Evolutionary conservation across 2,329 filamentous ascomycete genomes (phyloP).

Genomic region (Fusarium abutilonis): DNA sequence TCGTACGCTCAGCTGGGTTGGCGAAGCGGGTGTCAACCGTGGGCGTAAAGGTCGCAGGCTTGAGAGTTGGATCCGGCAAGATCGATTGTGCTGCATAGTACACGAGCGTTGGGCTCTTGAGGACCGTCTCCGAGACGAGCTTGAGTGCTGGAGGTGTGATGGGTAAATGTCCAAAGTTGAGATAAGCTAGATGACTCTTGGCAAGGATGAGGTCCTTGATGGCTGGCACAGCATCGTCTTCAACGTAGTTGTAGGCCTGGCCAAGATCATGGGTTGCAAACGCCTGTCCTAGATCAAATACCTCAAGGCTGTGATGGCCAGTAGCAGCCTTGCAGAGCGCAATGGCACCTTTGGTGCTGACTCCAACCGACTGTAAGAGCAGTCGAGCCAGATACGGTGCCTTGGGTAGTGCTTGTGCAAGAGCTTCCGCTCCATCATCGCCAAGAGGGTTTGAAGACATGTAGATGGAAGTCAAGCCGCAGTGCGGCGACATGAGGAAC

Average conservation of each 20-base stretch:
- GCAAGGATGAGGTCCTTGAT: conserved; percentile 50
- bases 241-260: conserved; percentile 59
- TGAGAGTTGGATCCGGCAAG: conserved; percentile 43
- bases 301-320: conserved; percentile 49
- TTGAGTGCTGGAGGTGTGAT: conserved; percentile 46
- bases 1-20: conserved; percentile 39
- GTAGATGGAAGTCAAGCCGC: conserved; percentile 51
- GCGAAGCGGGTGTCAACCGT: conserved; percentile 42
- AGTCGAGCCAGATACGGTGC: conserved; percentile 51
- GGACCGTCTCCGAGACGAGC: conserved; percentile 46
- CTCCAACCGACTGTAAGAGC: conserved; percentile 56
- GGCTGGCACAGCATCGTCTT: conserved; percentile 49
- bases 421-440: conserved; percentile 45
- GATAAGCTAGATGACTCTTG: conserved; percentile 50
- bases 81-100: conserved; percentile 53
- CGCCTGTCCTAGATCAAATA: conserved; percentile 57
- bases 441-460: conserved; percentile 53
- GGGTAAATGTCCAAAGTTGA: conserved; percentile 55
- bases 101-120: conserved; percentile 48
- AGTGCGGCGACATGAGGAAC: conserved; percentile 49
- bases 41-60: conserved; percentile 46
- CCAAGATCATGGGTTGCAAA: conserved; percentile 58
- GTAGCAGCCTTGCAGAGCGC: conserved; percentile 52
- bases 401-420: conserved; percentile 47
- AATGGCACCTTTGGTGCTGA: conserved; percentile 53